These are phyloP conservation scores for Tetrahymena borealis DNA, from an alignment of 73 alveolate species.

Conservation along the genomic window DNA sequence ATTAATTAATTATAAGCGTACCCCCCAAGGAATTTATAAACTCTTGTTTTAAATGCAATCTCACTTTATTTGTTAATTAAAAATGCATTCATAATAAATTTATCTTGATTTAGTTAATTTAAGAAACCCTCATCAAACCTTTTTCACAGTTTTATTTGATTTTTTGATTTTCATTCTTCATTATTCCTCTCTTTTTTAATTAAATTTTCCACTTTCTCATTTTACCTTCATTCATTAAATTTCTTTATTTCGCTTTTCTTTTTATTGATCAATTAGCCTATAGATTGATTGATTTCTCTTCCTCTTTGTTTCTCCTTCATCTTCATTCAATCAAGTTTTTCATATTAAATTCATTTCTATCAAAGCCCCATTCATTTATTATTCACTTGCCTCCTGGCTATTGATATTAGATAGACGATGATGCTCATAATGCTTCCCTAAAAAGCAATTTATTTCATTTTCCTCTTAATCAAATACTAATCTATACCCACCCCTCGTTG, in stretches of 20 bases:
- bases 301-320: too few relatives aligned
- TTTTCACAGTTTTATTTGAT: neutral
- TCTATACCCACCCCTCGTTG: neutral
- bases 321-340: too few relatives aligned
- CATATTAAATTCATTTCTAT: too few relatives aligned
- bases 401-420: too few relatives aligned
- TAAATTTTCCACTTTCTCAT: neutral
- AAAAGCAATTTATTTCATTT: neutral
- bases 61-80: neutral
- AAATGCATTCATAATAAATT: neutral
- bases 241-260: too few relatives aligned
- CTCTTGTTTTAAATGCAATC: neutral
- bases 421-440: too few relatives aligned
- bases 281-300: too few relatives aligned
- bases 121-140: neutral
- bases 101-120: neutral
- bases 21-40: slow-evolving; percentile 2
- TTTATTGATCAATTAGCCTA: too few relatives aligned
- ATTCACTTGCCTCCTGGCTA: neutral
- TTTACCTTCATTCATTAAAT: neutral
- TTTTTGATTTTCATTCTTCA: neutral
- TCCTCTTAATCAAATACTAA: neutral
- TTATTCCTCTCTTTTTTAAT: neutral
- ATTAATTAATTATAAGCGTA: neutral
- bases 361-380: too few relatives aligned